Base-by-base conservation (phyloP, 2,329 filamentous ascomycete genomes). In the Colletotrichum limetticola region DNA sequence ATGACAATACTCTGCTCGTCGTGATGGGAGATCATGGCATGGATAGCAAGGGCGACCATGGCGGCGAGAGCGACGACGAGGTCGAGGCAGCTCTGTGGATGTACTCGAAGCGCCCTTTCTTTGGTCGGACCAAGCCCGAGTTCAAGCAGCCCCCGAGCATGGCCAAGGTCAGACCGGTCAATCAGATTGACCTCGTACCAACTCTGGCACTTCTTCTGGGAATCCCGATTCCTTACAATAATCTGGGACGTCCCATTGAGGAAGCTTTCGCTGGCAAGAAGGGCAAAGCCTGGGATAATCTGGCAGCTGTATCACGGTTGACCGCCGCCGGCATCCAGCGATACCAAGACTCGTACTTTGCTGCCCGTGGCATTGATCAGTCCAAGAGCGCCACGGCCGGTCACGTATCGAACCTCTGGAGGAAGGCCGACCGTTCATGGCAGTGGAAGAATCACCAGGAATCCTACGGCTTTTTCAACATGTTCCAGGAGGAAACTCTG, bases 21-120 rank as follows among this genome's bases (percentile, higher is more conserved):
- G 94, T 99, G 16, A 97, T 99, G 95, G 97, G 97, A n/a, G 97
- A 99, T 80, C 97, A 99, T 80, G 97, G 97, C 12, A 99, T 99
- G 97, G 97, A 99, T 82, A 87, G 90, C 74, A 98, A 99, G 84
- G 97, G 97, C 22, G 97, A 99, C 76, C 97, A 99, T 79, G 97
- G 97, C n/a, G 97, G 97, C 67, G 97, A 99, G 85, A 98, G 96
- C 37, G 94, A 98, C 77, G 95, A 98, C 75, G 97, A 99, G 81
- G 91, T 99, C 7, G 92, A 99, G 82, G 95, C 97, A 68, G 95
- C 97, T 2, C 83, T 99, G 59, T 99, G 97, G 96, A 97, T 99
- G 95, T 99, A 98, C 82, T 97, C 97, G 1, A 97, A 95, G 82
- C 92, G 91, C 77, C 91, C 91, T 0, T 82, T 94, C 11, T 99